Evolutionary conservation across 139 green algal genomes (phyloP).

Genomic region (Tetradesmus obliquus): DNA sequence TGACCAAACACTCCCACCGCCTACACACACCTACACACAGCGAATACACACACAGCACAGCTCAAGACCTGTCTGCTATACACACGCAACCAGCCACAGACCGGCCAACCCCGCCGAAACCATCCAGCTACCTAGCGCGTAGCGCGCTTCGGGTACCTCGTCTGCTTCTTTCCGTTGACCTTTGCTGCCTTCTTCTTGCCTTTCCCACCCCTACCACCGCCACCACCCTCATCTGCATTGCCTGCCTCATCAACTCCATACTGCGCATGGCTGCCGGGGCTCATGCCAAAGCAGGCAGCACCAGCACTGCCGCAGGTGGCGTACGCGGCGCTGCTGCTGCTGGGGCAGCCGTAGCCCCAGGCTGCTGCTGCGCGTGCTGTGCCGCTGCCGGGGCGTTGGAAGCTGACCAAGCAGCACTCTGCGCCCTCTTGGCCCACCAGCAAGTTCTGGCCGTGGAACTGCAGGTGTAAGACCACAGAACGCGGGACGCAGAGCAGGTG

Average conservation of each 20-base stretch:
- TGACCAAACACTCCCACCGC: background rate
- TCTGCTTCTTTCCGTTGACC: conserved; percentile 53
- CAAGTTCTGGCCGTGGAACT: conserved; percentile 56
- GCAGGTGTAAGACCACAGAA: background rate
- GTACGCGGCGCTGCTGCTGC: background rate
- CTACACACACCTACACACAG: background rate
- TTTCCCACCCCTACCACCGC: background rate
- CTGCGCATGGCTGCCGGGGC: background rate
- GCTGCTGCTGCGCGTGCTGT: background rate
- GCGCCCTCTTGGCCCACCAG: conserved; percentile 53
- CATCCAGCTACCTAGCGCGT: conserved; percentile 28
- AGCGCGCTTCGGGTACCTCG: conserved; percentile 55
- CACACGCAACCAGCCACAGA: no score
- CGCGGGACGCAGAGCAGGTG: background rate
- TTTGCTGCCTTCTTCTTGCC: conserved; percentile 53
- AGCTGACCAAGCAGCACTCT: conserved; percentile 54
- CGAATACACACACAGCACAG: background rate
- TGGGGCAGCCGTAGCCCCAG: background rate
- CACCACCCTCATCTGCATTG: background rate
- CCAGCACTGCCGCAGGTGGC: background rate
- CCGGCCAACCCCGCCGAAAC: background rate
- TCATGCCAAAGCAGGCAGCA: background rate
- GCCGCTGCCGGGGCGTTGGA: conserved; percentile 42
- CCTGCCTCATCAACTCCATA: background rate
- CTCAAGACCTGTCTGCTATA: no score